phyloP scores from a whole-genome alignment of 1,284 basidiomycete genomes.

The Cystobasidiaceae sp. region DNA sequence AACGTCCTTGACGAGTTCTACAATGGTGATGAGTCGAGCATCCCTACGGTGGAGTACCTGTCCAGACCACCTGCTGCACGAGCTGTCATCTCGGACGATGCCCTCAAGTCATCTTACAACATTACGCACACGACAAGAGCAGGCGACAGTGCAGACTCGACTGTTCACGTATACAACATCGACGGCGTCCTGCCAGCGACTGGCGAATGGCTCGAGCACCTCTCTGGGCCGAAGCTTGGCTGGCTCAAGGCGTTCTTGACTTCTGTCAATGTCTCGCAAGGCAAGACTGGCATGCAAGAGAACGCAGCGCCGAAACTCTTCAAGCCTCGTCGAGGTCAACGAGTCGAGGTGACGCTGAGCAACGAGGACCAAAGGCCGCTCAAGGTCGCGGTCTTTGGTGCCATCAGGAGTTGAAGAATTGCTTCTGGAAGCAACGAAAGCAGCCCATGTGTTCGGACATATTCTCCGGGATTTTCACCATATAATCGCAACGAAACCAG shows the following conservation, averaged over 20 bases:
- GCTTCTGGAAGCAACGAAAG: too few species aligned
- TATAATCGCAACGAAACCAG: too few species aligned
- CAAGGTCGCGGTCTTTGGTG: conserved; percentile 34
- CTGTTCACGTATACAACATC: conserved; percentile 42
- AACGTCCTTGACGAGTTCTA: conserved; percentile 80
- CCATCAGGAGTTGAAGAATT: conserved; percentile 20
- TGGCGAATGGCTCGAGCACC: conserved; percentile 71
- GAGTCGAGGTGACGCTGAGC: conserved; percentile 28
- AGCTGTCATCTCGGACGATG: conserved; percentile 35
- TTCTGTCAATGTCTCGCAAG: conserved; percentile 77
- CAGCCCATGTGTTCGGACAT: too few species aligned
- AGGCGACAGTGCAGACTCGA: conserved; percentile 21
- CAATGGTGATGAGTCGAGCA: conserved; percentile 65
- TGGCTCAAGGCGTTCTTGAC: conserved; percentile 86
- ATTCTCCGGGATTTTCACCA: too few species aligned
- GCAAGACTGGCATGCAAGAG: conserved; percentile 44
- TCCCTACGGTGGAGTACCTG: conserved; percentile 84
- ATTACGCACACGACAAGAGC: conserved; percentile 44
- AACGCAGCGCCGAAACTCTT: conserved; percentile 24
- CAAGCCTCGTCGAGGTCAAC: conserved; percentile 23
- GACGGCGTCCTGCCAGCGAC: conserved; percentile 40
- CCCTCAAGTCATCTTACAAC: conserved; percentile 51
- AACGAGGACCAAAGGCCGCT: conserved; percentile 21
- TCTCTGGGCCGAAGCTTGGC: conserved; percentile 72
- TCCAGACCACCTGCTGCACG: conserved; percentile 46